Percentiles rank a stretch among this genome's conserved stretches.
phyloP scores from a whole-genome alignment of 1,284 basidiomycete genomes.

The Moniliella sp. region DNA sequence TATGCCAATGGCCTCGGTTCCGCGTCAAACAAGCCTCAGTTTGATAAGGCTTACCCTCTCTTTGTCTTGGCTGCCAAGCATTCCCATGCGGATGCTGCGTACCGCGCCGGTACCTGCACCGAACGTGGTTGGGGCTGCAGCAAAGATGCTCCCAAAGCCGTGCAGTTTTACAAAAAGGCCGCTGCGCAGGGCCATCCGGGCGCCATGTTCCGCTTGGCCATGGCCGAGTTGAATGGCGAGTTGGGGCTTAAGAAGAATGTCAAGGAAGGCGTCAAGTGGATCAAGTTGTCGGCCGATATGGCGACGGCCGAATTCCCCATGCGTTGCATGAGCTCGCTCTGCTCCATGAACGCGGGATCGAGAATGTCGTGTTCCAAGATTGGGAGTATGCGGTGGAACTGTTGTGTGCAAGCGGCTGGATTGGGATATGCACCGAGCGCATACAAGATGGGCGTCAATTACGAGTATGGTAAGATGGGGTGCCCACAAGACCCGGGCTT shows the following conservation, averaged over 20 bases:
- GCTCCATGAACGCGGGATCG: slow-evolving; percentile 78
- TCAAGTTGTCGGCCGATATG: slow-evolving; percentile 74
- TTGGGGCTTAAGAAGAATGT: slow-evolving; percentile 64
- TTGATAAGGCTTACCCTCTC: slow-evolving; percentile 82
- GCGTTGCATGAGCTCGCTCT: slow-evolving; percentile 84
- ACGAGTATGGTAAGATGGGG: slow-evolving; percentile 95
- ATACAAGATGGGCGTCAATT: slow-evolving; percentile 86
- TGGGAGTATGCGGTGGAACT: slow-evolving; percentile 83
- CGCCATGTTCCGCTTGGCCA: slow-evolving; percentile 85
- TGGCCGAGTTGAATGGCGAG: slow-evolving; percentile 86
- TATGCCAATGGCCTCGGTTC: slow-evolving; percentile 92
- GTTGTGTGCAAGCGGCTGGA: slow-evolving; percentile 76
- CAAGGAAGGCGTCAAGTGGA: slow-evolving; percentile 92
- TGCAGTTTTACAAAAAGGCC: slow-evolving; percentile 77
- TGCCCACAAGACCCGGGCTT: slow-evolving; percentile 92
- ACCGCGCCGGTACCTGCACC: slow-evolving; percentile 86
- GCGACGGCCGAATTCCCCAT: slow-evolving; percentile 62
- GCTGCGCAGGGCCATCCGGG: slow-evolving; percentile 59
- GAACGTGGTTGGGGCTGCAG: slow-evolving; percentile 93
- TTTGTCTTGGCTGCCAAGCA: slow-evolving; percentile 93
- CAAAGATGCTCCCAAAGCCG: slow-evolving; percentile 68
- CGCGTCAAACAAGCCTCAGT: slow-evolving; percentile 60
- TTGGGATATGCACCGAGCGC: slow-evolving; percentile 88
- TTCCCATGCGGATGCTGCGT: slow-evolving; percentile 85
- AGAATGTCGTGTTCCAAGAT: slow-evolving; percentile 89